Evolutionary conservation across 805 yeast genomes (phyloP).

Genomic region (Zygosaccharomyces bailii): DNA sequence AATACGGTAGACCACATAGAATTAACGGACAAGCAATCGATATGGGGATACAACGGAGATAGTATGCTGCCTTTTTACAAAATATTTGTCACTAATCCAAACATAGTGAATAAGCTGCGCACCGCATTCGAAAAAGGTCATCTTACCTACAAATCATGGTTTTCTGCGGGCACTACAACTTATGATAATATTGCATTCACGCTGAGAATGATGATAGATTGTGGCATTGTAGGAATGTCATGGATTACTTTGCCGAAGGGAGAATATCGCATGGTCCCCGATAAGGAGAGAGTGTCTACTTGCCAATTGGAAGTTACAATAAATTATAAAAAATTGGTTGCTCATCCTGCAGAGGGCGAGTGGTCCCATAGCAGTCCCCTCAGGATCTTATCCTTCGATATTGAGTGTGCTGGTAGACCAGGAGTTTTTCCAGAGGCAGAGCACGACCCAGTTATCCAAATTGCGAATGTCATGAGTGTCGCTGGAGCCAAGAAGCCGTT

Average conservation of each 20-base stretch:
- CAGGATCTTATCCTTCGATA: constrained; percentile 90
- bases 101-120: constrained; percentile 64
- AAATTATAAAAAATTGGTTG: constrained; percentile 60
- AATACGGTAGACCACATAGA: constrained; percentile 64
- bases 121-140: constrained; percentile 82
- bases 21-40: constrained; percentile 68
- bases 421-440: constrained; percentile 96
- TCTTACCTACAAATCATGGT: constrained; percentile 60
- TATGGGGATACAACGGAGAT: constrained; percentile 91
- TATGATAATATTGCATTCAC: constrained; percentile 89
- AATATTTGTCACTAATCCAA: constrained; percentile 63
- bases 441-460: constrained; percentile 91
- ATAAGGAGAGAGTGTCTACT: constrained; percentile 51
- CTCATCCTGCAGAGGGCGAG: constrained; percentile 89
- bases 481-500: constrained; percentile 80
- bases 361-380: constrained; percentile 93
- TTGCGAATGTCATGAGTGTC: constrained; percentile 87
- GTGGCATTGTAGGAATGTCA: constrained; percentile 91
- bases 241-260: constrained; percentile 89
- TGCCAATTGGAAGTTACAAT: constrained; percentile 84
- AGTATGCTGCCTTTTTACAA: constrained; percentile 75
- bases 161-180: constrained; percentile 58
- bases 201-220: constrained; percentile 85
- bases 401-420: constrained; percentile 97
- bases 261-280: constrained; percentile 52